Evolutionary conservation across 2,329 filamentous ascomycete species (phyloP), one percentile per base, ranked within the genome.

Genomic region (Phialophora verrucosa): DNA sequence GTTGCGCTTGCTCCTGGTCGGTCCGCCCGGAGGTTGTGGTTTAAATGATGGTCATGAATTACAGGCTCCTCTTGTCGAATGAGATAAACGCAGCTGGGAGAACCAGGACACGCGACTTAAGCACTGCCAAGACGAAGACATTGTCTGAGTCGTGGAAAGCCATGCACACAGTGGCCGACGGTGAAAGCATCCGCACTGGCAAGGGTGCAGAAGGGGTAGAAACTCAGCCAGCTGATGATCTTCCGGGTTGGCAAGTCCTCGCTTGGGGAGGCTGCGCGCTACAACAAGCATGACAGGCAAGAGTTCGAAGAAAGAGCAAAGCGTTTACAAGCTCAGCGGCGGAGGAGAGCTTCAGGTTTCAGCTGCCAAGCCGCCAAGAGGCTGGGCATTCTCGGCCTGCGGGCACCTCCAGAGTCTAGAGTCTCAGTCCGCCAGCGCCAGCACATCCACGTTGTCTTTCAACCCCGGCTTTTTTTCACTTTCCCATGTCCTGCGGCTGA

Each of bases 251-350:
- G 57, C 17, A n/a, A 38, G 31, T 17, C 49, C 5, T 51, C 49
- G 23, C 49, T 27, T 51, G 49, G 10, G 10, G 7, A 12, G 49
- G 2, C 20, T 4, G 49, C 20, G 10, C 12, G 25, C 20, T 25
- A 51, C 20, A 23, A 23, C 25, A n/a, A 17, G 20, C 49, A 8
- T 10, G n/a, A 27, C 1, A 51, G 25, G 49, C 49, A 51, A 23
- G 49, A n/a, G 20, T 29, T 31, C 17, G 53, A 61, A 51, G 57
- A 51, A 50, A 14, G 11, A 32, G 57, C 31, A 35, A 44, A 59
- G 44, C 57, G 57, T 59, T 11, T 53, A 29, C 27, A 53, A 61
- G 59, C 59, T 61, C 47, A 38, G 25, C 31, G 35, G 58, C 44
- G 44, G 59, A 61, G 29, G 31, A 42, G 51, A 53, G 23, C 23